Percentiles rank a stretch among this genome's conserved stretches.
Evolutionary conservation across 768 basidiomycete genomes (phyloP).

Genomic region (Agrocybe pediades): DNA sequence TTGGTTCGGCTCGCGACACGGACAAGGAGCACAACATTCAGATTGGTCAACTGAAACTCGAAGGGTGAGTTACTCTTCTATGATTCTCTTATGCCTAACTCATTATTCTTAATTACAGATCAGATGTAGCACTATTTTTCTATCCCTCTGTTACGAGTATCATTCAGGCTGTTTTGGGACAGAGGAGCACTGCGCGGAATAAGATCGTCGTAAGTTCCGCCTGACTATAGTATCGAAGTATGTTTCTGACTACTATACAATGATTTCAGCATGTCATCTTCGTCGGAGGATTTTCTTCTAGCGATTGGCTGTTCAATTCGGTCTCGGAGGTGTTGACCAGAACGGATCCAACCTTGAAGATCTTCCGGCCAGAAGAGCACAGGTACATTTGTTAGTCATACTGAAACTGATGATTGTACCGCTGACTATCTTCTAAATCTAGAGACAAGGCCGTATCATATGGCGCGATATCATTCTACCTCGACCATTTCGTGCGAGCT

Average conservation of each 20-base stretch:
- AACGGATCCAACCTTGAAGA: slow-evolving; percentile 29
- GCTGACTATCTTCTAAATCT: too few relatives aligned
- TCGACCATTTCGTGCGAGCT: slow-evolving; percentile 24
- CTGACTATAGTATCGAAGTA: neutral
- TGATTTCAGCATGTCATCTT: slow-evolving; percentile 11
- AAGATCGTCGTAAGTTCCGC: slow-evolving; percentile 27
- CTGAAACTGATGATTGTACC: neutral
- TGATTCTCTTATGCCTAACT: too few relatives aligned
- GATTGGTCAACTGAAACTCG: slow-evolving; percentile 45
- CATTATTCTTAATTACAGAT: slow-evolving; percentile 42
- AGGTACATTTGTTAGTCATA: slow-evolving; percentile 37
- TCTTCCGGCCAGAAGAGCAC: slow-evolving; percentile 53
- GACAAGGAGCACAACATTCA: slow-evolving; percentile 42
- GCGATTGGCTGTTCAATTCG: slow-evolving; percentile 49
- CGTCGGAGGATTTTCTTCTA: slow-evolving; percentile 61
- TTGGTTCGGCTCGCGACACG: slow-evolving; percentile 45
- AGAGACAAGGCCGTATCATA: slow-evolving; percentile 25
- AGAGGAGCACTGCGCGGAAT: slow-evolving; percentile 19
- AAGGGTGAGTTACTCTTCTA: slow-evolving; percentile 23
- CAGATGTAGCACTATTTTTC: slow-evolving; percentile 34
- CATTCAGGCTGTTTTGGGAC: slow-evolving; percentile 26
- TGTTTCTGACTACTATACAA: neutral
- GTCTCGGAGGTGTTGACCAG: slow-evolving; percentile 38
- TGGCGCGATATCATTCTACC: slow-evolving; percentile 23
- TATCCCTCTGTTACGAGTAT: slow-evolving; percentile 36